phyloP scores from a whole-genome alignment of 768 basidiomycete species.

The Boletus bicolor region DNA sequence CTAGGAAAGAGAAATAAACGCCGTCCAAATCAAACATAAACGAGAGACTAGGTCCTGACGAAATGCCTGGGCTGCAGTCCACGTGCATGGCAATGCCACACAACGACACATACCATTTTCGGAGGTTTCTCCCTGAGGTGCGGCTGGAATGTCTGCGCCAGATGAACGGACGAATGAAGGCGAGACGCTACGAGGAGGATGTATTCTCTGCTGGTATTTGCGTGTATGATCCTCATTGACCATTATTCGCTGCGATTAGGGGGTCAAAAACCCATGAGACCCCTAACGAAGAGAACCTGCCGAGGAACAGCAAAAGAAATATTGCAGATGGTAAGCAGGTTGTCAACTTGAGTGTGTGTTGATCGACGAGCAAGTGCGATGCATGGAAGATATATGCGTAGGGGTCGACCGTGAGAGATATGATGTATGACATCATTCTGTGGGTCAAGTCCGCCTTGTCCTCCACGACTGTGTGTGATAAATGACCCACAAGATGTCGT shows the following conservation, averaged over 20 bases:
- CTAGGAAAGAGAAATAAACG: neutral
- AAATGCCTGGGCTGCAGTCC: constrained; percentile 1
- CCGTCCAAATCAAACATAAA: neutral
- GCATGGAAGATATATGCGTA: neutral
- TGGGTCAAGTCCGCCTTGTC: neutral
- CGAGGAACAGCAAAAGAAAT: neutral
- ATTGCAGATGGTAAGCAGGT: neutral
- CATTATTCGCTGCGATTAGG: constrained; percentile 5
- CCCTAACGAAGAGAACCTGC: neutral
- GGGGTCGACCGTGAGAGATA: neutral
- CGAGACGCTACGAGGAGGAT: neutral
- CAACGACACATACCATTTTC: constrained; percentile 21
- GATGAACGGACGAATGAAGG: neutral
- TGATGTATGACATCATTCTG: neutral
- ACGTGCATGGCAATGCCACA: constrained; percentile 2
- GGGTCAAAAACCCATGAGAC: neutral
- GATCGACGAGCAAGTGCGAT: neutral
- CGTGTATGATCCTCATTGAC: neutral
- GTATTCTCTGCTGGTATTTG: neutral
- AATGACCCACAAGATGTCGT: neutral
- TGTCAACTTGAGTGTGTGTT: neutral
- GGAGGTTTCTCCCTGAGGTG: neutral
- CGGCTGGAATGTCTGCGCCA: neutral
- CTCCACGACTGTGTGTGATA: neutral
- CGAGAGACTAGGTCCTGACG: neutral